Conservation (phyloP, 2,329 filamentous ascomycete species). For the Alternaria novae-zelandiae region DNA sequence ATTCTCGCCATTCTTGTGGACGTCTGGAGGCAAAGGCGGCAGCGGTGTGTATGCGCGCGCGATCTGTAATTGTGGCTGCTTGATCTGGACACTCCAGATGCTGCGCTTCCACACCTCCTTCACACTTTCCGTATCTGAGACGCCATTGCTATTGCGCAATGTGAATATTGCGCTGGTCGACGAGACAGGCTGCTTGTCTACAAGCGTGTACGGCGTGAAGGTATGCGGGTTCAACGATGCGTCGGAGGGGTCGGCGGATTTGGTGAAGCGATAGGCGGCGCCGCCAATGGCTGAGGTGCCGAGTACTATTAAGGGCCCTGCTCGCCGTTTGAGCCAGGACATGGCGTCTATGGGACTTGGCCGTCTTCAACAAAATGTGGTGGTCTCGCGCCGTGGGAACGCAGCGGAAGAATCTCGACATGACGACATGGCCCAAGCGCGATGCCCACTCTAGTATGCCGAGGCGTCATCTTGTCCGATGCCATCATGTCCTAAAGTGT, state of each 20-base stretch:
- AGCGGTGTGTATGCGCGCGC: conserved; percentile 90
- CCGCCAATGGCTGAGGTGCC: conserved; percentile 43
- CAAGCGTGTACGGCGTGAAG: conserved; percentile 72
- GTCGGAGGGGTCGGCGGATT: conserved; percentile 28
- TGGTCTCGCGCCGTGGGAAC: neutral
- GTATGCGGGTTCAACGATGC: conserved; percentile 61
- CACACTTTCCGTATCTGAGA: conserved; percentile 37
- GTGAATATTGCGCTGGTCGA: conserved; percentile 73
- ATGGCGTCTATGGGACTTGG: conserved; percentile 16
- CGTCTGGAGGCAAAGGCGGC: conserved; percentile 59
- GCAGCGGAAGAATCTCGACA: conserved; percentile 7
- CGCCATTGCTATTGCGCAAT: conserved; percentile 54
- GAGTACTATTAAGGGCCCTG: conserved; percentile 40
- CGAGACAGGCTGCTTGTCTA: conserved; percentile 67
- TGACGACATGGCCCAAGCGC: conserved; percentile 15
- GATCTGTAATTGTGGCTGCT: conserved; percentile 93
- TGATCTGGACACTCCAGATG: conserved; percentile 89
- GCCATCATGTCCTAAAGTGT: neutral
- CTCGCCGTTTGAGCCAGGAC: conserved; percentile 38
- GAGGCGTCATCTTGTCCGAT: neutral
- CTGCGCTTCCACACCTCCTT: conserved; percentile 63
- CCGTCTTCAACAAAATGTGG: neutral
- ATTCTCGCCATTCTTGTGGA: conserved; percentile 28
- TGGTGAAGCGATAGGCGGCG: conserved; percentile 42
- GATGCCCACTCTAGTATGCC: conserved; percentile 8